A percentile compares a stretch with the other conserved stretches of the same genome.
Conservation (phyloP, 495 filamentous ascomycete species). For the Cercophora newfieldiana region DNA sequence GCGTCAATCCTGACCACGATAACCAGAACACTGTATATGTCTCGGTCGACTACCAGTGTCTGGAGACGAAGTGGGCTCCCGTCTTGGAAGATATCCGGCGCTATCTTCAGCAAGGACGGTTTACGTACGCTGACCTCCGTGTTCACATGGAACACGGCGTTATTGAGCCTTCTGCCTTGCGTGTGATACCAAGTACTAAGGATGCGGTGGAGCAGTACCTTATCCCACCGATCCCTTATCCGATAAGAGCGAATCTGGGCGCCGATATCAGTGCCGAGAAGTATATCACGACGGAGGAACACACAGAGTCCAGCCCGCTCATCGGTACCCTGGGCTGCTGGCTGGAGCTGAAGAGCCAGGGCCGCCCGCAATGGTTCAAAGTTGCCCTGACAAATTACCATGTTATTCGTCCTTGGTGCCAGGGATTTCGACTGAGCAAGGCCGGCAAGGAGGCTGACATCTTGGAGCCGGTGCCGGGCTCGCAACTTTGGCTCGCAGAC, state of each 20-base stretch:
- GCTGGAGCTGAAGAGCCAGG: background rate
- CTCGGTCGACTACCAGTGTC: slow-evolving; percentile 2
- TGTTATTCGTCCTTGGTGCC: background rate
- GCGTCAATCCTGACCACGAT: background rate
- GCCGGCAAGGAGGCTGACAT: background rate
- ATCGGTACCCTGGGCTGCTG: slow-evolving; percentile 6
- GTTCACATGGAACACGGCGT: slow-evolving; percentile 6
- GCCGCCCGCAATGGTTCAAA: background rate
- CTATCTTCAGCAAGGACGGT: background rate
- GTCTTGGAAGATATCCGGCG: background rate
- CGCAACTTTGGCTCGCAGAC: background rate
- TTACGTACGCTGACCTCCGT: background rate
- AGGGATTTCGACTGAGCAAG: background rate
- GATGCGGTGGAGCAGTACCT: background rate
- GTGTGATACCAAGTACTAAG: background rate
- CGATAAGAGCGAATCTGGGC: background rate
- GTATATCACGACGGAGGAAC: slow-evolving; percentile 5
- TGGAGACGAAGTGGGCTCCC: background rate
- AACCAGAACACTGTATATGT: slow-evolving; percentile 5
- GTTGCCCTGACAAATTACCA: slow-evolving; percentile 4
- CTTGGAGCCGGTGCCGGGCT: too few species aligned
- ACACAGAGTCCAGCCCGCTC: background rate
- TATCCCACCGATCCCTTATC: background rate
- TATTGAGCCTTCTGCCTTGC: background rate
- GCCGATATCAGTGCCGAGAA: slow-evolving; percentile 2